phyloP scores from a whole-genome alignment of 768 basidiomycete genomes.

The Panaeolus papilionaceus region DNA sequence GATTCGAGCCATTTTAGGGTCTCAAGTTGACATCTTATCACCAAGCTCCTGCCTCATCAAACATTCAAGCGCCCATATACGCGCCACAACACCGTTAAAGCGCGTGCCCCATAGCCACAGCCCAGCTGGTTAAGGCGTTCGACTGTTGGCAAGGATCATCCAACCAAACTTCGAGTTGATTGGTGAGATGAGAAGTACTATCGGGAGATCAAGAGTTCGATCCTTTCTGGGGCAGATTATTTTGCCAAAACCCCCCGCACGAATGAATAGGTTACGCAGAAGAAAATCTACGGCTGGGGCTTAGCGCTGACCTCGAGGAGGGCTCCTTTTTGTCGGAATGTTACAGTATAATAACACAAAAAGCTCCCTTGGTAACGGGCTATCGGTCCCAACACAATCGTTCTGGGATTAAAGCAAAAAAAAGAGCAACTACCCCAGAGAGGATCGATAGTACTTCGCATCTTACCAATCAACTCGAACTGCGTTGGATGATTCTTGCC shows the following conservation, averaged over 20 bases:
- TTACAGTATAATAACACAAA: no score
- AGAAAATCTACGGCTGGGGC: no score
- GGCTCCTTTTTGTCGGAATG: no score
- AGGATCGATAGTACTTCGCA: conserved; percentile 54
- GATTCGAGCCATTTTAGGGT: neutral
- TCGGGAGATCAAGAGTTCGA: conserved; percentile 80
- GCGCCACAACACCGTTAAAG: neutral
- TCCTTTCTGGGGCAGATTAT: conserved; percentile 65
- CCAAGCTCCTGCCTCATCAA: neutral
- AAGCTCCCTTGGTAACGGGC: no score
- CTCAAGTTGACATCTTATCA: neutral
- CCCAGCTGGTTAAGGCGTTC: conserved; percentile 83
- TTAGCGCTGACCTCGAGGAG: no score
- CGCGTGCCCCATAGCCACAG: conserved; percentile 74
- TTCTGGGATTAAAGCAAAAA: no score
- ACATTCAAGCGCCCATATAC: neutral
- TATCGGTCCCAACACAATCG: no score
- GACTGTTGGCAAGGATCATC: conserved; percentile 57
- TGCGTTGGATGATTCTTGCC: conserved; percentile 24
- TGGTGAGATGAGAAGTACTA: conserved; percentile 25
- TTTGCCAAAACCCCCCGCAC: neutral
- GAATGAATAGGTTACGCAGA: no score
- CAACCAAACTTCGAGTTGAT: neutral
- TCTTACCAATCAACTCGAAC: neutral
- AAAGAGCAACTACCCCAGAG: conserved; percentile 58